phyloP scores from a whole-genome alignment of 1,139 yeast species.

The Lodderomyces beijingensis region DNA sequence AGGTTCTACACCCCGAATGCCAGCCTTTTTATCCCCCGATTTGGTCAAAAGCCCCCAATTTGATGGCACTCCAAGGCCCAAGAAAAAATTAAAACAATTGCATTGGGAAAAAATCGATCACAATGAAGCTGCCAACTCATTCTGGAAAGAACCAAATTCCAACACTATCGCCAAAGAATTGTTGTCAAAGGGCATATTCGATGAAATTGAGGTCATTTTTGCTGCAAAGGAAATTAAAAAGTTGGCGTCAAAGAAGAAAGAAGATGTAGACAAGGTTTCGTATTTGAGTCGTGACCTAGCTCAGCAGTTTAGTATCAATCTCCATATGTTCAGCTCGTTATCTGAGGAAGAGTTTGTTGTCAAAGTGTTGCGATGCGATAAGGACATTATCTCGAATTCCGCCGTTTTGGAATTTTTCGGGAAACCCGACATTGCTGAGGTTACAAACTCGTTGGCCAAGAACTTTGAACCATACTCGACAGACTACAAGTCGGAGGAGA shows the following conservation, averaged over 20 bases:
- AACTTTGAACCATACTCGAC: slow-evolving; percentile 65
- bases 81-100: slow-evolving; percentile 71
- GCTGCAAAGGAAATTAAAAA: slow-evolving; percentile 75
- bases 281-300: slow-evolving; percentile 68
- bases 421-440: slow-evolving; percentile 63
- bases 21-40: slow-evolving; percentile 21
- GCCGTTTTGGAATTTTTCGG: slow-evolving; percentile 70
- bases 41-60: slow-evolving; percentile 37
- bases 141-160: slow-evolving; percentile 50
- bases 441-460: slow-evolving; percentile 59
- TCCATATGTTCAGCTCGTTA: slow-evolving; percentile 54
- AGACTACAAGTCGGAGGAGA: slow-evolving; percentile 44
- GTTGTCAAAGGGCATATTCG: slow-evolving; percentile 65
- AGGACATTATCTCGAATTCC: slow-evolving; percentile 48
- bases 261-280: slow-evolving; percentile 49
- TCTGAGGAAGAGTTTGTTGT: slow-evolving; percentile 54
- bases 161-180: slow-evolving; percentile 54
- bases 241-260: slow-evolving; percentile 45
- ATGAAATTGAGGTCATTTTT: slow-evolving; percentile 68
- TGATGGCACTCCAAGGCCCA: slow-evolving; percentile 68
- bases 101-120: slow-evolving; percentile 80
- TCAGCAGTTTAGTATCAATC: slow-evolving; percentile 75
- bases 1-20: slow-evolving; percentile 19
- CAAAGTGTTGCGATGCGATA: slow-evolving; percentile 61
- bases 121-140: slow-evolving; percentile 49